Evolutionary conservation across 192 early-diverging fungal genomes (phyloP), one percentile per base, ranked within the genome.

Genomic region (Jimgerdemannia lactiflua): DNA sequence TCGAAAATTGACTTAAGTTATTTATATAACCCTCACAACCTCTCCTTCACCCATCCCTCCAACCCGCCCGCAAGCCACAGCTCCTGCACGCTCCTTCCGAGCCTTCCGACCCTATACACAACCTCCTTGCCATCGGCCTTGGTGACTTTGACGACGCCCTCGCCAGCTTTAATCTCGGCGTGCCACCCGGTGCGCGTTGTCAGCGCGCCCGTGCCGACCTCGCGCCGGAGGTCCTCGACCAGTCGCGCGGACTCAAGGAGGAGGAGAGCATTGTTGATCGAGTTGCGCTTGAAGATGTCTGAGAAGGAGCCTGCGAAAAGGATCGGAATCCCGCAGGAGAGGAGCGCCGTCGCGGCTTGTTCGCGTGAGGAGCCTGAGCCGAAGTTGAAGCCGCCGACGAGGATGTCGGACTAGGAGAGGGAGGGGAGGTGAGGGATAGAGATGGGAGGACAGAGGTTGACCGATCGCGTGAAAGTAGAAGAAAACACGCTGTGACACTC

Each of bases 271-370:
- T 99, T 99, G 89, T 99, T 99, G 79, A 99, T 95, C 18, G 96
- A 96, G 74, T 99, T 99, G 65, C 98, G 93, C 86, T 99, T 99
- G 84, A 97, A 99, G 0, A 94, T 99, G 80, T 99, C 97, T n/a
- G 93, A 95, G 72, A 95, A 94, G 18, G 97, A 97, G 4, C 94
- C 97, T 67, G 95, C 94, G 68, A 99, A 82, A 39, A 98, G 90
- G 44, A 97, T 79, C 9, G 88, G 88, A 75, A 99, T 89, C 64
- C 95, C 95, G 49, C 93, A 89, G 42, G 95, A 91, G 75, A 96
- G 86, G 42, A 99, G 83, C 10, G 96, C 95, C 0, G 98, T 99
- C 11, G 98, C 97, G 3, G 98, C 98, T 84, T 99, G 98, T 82
- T 99, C 97, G 75, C 98, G 91, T 65, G 95, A 97, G 11, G 97